phyloP scores from a whole-genome alignment of 495 filamentous ascomycete species.

The Talaromyces borbonicus region DNA sequence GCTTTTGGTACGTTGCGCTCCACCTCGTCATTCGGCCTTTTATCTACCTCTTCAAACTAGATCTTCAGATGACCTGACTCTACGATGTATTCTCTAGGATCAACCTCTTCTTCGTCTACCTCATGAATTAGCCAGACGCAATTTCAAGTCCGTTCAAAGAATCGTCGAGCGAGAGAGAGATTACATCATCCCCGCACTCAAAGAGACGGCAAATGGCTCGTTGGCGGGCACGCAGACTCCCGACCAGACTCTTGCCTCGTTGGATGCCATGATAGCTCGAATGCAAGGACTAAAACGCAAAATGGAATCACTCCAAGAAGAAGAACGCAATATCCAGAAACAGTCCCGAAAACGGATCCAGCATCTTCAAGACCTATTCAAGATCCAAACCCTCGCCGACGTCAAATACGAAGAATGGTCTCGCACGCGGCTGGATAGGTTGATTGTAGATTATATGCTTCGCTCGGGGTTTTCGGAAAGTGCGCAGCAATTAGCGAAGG shows the following conservation, averaged over 20 bases:
- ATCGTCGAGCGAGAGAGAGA: slow-evolving; percentile 70
- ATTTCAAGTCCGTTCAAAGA: slow-evolving; percentile 81
- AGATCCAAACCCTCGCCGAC: slow-evolving; percentile 74
- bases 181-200: slow-evolving; percentile 57
- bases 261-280: slow-evolving; percentile 75
- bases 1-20: slow-evolving; percentile 45
- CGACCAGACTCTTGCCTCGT: slow-evolving; percentile 59
- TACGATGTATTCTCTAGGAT: slow-evolving; percentile 55
- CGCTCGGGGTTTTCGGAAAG: slow-evolving; percentile 73
- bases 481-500: slow-evolving; percentile 60
- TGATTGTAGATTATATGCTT: slow-evolving; percentile 84
- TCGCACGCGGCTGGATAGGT: slow-evolving; percentile 63
- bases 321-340: slow-evolving; percentile 62
- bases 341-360: slow-evolving; percentile 66
- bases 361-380: slow-evolving; percentile 70
- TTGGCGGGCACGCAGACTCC: slow-evolving; percentile 48
- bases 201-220: slow-evolving; percentile 57
- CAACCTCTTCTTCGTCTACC: slow-evolving; percentile 91
- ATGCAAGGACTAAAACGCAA: slow-evolving; percentile 85
- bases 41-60: slow-evolving; percentile 3
- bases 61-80: slow-evolving; percentile 11
- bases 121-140: slow-evolving; percentile 81
- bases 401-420: slow-evolving; percentile 93
- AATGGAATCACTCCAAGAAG: slow-evolving; percentile 63
- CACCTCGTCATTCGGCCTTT: slow-evolving; percentile 2